Conservation (phyloP, 768 basidiomycete species). For the Tulasnella sp. region DNA sequence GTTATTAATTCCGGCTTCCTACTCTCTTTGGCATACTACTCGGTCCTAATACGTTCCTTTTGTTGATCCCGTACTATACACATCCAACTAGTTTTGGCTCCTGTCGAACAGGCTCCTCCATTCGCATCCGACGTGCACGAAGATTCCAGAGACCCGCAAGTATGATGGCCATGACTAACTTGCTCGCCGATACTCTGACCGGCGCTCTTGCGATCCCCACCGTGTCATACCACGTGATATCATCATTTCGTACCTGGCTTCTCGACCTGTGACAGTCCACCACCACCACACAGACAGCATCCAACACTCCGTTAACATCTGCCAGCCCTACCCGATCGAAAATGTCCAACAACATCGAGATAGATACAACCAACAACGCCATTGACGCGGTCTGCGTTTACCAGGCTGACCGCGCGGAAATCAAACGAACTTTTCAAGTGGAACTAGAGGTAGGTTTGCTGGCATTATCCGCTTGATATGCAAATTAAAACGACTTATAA, state of each 20-base stretch:
- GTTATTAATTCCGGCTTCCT: not conserved
- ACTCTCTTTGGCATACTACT: not conserved
- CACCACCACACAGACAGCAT: not conserved
- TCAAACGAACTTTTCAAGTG: constrained; percentile 16
- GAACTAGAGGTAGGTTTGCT: constrained; percentile 19
- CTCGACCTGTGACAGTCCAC: not conserved
- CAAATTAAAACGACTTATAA: not conserved
- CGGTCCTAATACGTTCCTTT: not conserved
- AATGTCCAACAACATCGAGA: constrained; percentile 28
- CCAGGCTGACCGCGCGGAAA: constrained; percentile 24
- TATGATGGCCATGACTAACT: not conserved
- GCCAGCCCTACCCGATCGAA: not conserved
- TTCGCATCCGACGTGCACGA: not conserved
- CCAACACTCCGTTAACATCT: not conserved
- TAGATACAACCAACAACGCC: constrained; percentile 20
- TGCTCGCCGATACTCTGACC: not conserved
- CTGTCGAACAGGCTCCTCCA: not conserved
- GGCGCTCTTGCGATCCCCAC: not conserved
- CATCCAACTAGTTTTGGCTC: not conserved
- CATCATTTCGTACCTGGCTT: not conserved
- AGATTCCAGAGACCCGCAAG: not conserved
- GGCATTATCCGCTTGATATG: too few relatives aligned
- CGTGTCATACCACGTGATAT: not conserved
- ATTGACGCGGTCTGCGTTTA: constrained; percentile 27
- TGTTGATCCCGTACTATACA: not conserved